Percentiles rank a stretch among this genome's conserved stretches.
Conservation (phyloP, 2,329 filamentous ascomycete genomes). For the Alternaria postmessia region DNA sequence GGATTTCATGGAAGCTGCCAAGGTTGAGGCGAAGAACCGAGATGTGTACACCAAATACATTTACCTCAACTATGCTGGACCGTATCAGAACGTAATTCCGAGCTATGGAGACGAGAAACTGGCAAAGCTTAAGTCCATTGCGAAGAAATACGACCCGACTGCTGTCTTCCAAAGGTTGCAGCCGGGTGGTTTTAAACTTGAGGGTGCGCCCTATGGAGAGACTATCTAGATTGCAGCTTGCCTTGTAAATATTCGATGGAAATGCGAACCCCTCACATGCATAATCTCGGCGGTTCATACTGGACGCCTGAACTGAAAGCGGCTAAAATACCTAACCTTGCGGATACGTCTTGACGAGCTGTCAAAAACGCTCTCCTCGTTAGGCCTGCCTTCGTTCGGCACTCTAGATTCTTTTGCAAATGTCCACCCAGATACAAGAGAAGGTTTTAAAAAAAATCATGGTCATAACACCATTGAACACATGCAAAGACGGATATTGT, state of each 20-base stretch:
- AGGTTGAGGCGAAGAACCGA: constrained; percentile 21
- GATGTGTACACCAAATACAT: constrained; percentile 40
- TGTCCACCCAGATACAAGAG: neutral
- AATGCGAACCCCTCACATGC: neutral
- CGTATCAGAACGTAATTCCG: constrained; percentile 53
- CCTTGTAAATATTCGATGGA: neutral
- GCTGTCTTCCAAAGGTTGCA: constrained; percentile 32
- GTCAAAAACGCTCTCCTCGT: neutral
- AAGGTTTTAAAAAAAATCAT: neutral
- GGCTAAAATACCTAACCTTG: neutral
- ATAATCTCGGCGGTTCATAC: neutral
- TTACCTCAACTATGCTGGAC: constrained; percentile 59
- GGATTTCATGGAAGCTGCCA: constrained; percentile 21
- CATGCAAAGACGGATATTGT: neutral
- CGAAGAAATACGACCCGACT: constrained; percentile 31
- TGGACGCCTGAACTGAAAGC: neutral
- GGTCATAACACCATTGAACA: neutral
- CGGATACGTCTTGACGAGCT: neutral
- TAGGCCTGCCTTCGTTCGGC: neutral
- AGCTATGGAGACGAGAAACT: constrained; percentile 53
- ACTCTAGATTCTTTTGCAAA: neutral
- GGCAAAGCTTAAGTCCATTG: constrained; percentile 26
- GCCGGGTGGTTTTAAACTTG: constrained; percentile 32
- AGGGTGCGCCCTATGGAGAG: constrained; percentile 24
- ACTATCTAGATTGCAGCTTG: neutral